phyloP scores from a whole-genome alignment of 169 alveolate genomes.

The Cryptosporidium ryanae region DNA sequence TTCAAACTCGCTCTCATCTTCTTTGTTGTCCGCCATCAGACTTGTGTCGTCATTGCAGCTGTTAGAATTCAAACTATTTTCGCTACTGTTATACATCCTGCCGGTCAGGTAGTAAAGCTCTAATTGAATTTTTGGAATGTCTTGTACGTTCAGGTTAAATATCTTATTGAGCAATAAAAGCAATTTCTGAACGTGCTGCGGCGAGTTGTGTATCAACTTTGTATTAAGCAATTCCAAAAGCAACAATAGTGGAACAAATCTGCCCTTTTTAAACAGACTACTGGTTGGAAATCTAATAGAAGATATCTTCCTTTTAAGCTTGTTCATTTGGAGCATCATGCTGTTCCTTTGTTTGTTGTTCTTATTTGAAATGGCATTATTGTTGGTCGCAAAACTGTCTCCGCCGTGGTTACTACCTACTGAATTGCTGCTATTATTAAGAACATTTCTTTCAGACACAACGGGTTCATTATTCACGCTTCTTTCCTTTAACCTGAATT shows the following conservation, averaged over 20 bases:
- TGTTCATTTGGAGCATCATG: not conserved
- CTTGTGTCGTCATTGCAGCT: not conserved
- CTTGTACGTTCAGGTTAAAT: slow-evolving; percentile 18
- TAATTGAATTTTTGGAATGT: slow-evolving; percentile 36
- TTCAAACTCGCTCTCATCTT: not conserved
- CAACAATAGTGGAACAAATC: slow-evolving; percentile 44
- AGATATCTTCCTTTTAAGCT: slow-evolving; percentile 20
- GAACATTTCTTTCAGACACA: not conserved
- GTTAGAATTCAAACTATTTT: not conserved
- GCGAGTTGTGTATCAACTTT: slow-evolving; percentile 29
- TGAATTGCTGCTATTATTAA: not conserved
- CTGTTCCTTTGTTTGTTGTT: slow-evolving; percentile 1
- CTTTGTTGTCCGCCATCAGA: not conserved
- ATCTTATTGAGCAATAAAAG: not conserved
- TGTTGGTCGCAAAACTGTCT: not conserved
- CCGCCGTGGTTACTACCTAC: not conserved
- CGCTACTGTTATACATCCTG: not conserved
- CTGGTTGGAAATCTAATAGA: slow-evolving; percentile 35
- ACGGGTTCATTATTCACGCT: not conserved
- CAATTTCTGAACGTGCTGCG: slow-evolving; percentile 54
- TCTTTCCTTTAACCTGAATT: too few species aligned
- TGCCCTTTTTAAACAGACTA: not conserved
- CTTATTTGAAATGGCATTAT: not conserved
- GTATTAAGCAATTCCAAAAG: slow-evolving; percentile 30
- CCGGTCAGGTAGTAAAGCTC: slow-evolving; percentile 20